A percentile compares a stretch with the other conserved stretches of the same genome.
phyloP scores from a whole-genome alignment of 1,139 yeast species.

The Trichomonascaceae sp. region DNA sequence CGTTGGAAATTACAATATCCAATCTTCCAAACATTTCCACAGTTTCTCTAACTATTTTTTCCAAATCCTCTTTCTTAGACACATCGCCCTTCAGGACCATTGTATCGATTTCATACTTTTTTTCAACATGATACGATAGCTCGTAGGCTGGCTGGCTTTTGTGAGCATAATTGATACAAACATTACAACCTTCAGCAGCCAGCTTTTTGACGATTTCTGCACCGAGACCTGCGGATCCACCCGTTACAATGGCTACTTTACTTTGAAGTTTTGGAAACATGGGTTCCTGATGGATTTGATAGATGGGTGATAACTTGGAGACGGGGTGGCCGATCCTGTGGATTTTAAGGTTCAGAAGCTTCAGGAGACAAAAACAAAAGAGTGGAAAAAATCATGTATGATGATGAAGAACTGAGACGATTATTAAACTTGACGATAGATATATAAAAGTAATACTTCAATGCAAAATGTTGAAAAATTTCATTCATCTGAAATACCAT shows the following conservation, averaged over 20 bases:
- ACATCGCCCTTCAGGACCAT: conserved; percentile 22
- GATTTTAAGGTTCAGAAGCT: no score
- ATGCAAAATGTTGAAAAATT: no score
- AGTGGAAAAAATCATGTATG: no score
- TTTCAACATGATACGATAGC: conserved; percentile 22
- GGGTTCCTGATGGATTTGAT: background rate
- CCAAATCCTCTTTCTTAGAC: conserved; percentile 19
- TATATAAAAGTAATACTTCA: background rate
- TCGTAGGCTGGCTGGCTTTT: conserved; percentile 28
- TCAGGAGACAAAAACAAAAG: no score
- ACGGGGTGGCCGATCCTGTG: background rate
- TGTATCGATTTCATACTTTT: conserved; percentile 18
- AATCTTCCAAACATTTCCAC: conserved; percentile 24
- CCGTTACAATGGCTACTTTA: conserved; percentile 28
- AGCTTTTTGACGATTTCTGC: conserved; percentile 25
- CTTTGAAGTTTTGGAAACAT: conserved; percentile 18
- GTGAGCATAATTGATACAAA: conserved; percentile 32
- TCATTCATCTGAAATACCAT: no score
- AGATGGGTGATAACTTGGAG: background rate
- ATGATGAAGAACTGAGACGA: no score
- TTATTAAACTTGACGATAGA: no score
- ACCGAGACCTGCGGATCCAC: conserved; percentile 31
- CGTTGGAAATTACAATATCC: conserved; percentile 30
- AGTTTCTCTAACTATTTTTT: conserved; percentile 21
- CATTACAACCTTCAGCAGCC: conserved; percentile 25